Percentiles rank a stretch among this genome's conserved stretches.
Conservation (phyloP, 1,284 basidiomycete species). For the Melampsora larici-populina region DNA sequence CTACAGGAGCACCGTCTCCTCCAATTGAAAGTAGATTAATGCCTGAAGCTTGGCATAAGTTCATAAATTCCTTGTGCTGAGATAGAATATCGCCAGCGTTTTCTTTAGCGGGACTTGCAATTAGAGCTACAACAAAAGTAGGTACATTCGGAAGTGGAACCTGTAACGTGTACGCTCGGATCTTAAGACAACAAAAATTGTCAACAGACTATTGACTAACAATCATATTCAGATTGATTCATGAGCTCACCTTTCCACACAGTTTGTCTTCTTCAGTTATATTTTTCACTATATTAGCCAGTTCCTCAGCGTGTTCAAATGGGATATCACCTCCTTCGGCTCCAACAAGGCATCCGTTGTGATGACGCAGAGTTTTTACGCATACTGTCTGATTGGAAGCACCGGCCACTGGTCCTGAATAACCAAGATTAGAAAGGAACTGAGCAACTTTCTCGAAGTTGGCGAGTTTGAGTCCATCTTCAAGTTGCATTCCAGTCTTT, state of each 20-base stretch:
- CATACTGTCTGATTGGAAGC: conserved; percentile 8
- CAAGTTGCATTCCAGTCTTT: neutral
- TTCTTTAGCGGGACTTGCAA: conserved; percentile 6
- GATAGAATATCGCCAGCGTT: neutral
- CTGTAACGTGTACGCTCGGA: too few species aligned
- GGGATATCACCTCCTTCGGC: too few species aligned
- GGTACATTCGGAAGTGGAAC: neutral
- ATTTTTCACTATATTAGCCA: neutral
- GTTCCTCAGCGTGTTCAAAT: neutral
- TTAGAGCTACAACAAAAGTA: too few species aligned
- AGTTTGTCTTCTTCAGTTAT: neutral
- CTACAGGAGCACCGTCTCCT: neutral
- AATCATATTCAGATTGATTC: too few species aligned
- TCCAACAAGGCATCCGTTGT: conserved; percentile 15
- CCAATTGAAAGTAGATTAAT: neutral
- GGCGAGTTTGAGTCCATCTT: neutral
- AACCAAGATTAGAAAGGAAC: neutral
- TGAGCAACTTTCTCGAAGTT: neutral
- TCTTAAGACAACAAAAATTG: too few species aligned
- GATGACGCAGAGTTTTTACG: neutral
- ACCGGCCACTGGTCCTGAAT: neutral
- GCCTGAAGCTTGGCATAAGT: neutral
- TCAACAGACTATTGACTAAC: too few species aligned
- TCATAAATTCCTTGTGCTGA: neutral
- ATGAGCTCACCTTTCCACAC: neutral